Evolutionary conservation across 2,329 filamentous ascomycete species (phyloP).

Genomic region (Parafenestella ontariensis): DNA sequence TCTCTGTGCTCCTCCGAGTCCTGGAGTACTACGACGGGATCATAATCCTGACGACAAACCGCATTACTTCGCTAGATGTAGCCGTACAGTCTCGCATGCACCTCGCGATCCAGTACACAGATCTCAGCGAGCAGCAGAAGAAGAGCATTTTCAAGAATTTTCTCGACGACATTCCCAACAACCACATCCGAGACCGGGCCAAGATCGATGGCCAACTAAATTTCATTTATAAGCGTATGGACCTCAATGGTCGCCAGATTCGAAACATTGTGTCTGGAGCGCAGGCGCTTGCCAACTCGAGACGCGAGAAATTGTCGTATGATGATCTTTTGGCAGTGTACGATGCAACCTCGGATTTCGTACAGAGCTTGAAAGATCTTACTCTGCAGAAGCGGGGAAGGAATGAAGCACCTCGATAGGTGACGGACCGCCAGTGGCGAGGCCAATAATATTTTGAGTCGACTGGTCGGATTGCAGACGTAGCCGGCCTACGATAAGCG

Average conservation of each 20-base stretch:
- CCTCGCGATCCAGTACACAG: not conserved
- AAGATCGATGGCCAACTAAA: not conserved
- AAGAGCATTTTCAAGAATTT: not conserved
- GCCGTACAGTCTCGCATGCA: too few relatives aligned
- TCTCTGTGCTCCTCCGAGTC: conserved; percentile 41
- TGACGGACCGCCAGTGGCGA: too few relatives aligned
- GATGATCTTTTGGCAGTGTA: not conserved
- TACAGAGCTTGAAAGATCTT: not conserved
- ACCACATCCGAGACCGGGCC: not conserved
- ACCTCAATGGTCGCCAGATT: not conserved
- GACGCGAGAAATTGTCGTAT: not conserved
- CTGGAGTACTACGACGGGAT: conserved; percentile 55
- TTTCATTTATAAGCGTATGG: not conserved
- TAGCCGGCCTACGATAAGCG: too few relatives aligned
- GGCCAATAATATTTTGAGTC: too few relatives aligned
- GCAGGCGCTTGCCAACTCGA: not conserved
- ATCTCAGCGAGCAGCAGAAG: not conserved
- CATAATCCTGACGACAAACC: too few relatives aligned
- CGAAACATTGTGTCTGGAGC: not conserved
- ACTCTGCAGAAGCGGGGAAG: not conserved
- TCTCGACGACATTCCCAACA: not conserved
- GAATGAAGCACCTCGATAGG: not conserved
- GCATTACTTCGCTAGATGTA: too few relatives aligned
- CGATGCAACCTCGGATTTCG: not conserved
- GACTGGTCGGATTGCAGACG: too few relatives aligned